Conservation (phyloP, 805 yeast genomes). For the Candida patagonica region DNA sequence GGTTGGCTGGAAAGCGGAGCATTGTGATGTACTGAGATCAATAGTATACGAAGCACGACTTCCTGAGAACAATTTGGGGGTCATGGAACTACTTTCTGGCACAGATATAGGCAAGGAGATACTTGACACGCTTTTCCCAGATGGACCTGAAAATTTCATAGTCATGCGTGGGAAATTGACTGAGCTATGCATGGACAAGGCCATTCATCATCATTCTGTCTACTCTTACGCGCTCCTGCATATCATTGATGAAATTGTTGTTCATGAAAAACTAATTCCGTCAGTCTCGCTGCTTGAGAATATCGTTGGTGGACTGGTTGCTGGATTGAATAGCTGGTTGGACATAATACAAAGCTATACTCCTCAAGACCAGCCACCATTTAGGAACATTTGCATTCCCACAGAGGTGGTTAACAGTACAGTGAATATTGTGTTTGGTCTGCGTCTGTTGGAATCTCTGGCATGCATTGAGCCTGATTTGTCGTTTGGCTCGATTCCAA, state of each 20-base stretch:
- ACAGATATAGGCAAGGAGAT: too few relatives aligned
- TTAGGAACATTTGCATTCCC: conserved; percentile 4
- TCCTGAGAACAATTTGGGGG: background rate
- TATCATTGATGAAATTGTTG: background rate
- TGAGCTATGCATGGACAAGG: too few relatives aligned
- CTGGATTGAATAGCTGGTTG: background rate
- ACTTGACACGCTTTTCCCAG: too few relatives aligned
- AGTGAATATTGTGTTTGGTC: conserved; percentile 4
- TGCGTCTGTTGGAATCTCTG: conserved; percentile 8
- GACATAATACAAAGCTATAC: background rate
- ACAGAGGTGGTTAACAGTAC: conserved; percentile 1
- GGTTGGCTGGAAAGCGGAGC: background rate
- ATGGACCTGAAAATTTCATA: background rate
- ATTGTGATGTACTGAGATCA: background rate
- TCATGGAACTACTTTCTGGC: background rate
- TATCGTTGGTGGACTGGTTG: background rate
- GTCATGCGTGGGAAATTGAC: too few relatives aligned
- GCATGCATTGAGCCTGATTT: conserved; percentile 1
- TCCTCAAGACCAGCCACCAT: conserved; percentile 4
- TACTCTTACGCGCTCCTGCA: background rate
- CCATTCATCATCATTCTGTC: background rate
- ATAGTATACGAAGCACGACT: background rate
- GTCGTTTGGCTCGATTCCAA: background rate
- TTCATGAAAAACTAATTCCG: background rate
- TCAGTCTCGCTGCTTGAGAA: background rate